Evolutionary conservation across 2,329 filamentous ascomycete species (phyloP), one percentile per base, ranked within the genome.

Genomic region (Plectosphaerella cucumerina): DNA sequence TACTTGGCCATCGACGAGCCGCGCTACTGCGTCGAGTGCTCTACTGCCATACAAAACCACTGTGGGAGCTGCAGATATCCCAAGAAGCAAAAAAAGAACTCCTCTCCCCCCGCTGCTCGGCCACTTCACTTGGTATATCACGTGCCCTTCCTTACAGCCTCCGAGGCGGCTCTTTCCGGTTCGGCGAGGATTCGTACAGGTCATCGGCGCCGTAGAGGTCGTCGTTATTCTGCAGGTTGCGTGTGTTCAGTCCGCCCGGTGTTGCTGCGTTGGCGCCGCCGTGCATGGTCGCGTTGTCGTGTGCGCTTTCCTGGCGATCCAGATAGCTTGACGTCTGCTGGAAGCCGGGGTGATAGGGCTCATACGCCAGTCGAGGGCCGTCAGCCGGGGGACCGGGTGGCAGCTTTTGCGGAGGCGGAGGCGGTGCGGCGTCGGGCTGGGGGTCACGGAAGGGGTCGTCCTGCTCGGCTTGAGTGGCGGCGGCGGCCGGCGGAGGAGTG

Each of bases 201-300:
- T 73, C 69, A 33, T 72, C 69, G 34, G 68, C 64, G 35, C 67
- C 63, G 4, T 61, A 64, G 23, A 61, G 60, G n/a, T 67, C 62
- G 18, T 59, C 59, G 26, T 59, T 51, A n/a, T 50, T 48, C 14
- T 58, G 56, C 21, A 49, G 43, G 46, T 53, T 50, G 4, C 54
- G 58, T 26, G 57, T 50, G 50, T 37, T 56, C 47, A 51, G 45
- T 6, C 45, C 45, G 9, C 46, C 46, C n/a, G 45, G 51, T 15
- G 51, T 49, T 11, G 46, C 18, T 17, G 51, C 51, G 14, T 35
- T 34, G 14, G 48, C 64, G 35, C 65, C 70, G 8, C 70, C 72
- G 45, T 72, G 70, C 72, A 73, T 74, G 9, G 66, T 56, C 52
- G 71, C 60, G 59, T 72, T 72, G 37, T 65, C 69, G 41, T 69